Conservation (phyloP, 495 filamentous ascomycete genomes). For the Ascobolus immersus region DNA sequence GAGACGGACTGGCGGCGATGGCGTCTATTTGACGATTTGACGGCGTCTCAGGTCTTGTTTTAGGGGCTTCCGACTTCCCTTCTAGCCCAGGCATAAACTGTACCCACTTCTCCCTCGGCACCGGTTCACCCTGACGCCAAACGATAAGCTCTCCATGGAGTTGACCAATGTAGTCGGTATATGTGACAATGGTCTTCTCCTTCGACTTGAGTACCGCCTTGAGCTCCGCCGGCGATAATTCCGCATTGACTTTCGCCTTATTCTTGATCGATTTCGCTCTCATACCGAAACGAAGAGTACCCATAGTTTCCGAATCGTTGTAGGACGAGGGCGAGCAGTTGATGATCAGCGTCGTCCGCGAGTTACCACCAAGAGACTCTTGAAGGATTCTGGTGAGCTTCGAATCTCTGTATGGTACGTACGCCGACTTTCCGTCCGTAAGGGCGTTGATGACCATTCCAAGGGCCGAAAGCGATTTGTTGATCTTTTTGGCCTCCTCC, state of each 20-base stretch:
- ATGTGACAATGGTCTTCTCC: slow-evolving; percentile 66
- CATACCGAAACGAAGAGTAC: slow-evolving; percentile 85
- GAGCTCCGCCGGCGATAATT: slow-evolving; percentile 81
- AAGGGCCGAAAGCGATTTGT: slow-evolving; percentile 90
- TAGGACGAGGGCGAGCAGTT: slow-evolving; percentile 97
- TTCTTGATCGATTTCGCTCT: slow-evolving; percentile 98
- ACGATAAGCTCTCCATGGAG: slow-evolving; percentile 61
- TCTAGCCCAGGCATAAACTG: slow-evolving; percentile 32
- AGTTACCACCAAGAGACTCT: slow-evolving; percentile 91
- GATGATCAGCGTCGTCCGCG: slow-evolving; percentile 86
- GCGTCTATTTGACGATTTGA: slow-evolving; percentile 24
- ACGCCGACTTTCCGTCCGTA: slow-evolving; percentile 93
- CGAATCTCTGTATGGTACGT: slow-evolving; percentile 91
- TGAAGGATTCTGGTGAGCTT: slow-evolving; percentile 93
- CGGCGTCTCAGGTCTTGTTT: slow-evolving; percentile 50
- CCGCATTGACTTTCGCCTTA: slow-evolving; percentile 97
- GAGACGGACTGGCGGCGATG: slow-evolving; percentile 29
- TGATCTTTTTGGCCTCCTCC: slow-evolving; percentile 98
- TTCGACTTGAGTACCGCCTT: slow-evolving; percentile 78
- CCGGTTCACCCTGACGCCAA: slow-evolving; percentile 70
- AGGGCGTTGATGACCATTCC: slow-evolving; percentile 98
- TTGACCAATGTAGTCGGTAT: slow-evolving; percentile 59
- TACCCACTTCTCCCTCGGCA: slow-evolving; percentile 67
- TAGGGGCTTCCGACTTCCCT: slow-evolving; percentile 31
- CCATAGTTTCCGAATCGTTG: slow-evolving; percentile 86